Evolutionary conservation across 257 asterid species (phyloP).

Genomic region (Fraxinus anomala): DNA sequence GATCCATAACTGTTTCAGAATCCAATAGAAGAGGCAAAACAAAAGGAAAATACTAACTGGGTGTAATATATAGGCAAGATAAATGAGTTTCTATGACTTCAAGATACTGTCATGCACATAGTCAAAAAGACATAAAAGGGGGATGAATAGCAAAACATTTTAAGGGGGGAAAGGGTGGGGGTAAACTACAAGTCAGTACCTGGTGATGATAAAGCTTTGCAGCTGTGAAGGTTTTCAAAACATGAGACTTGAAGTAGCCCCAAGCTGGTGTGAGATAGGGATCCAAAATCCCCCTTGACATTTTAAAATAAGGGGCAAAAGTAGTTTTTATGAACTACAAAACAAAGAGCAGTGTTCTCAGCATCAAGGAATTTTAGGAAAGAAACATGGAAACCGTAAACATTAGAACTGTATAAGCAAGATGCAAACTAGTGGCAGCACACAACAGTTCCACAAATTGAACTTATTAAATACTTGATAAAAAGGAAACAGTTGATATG

Average conservation of each 20-base stretch:
- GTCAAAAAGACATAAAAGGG: neutral
- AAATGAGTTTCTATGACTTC: neutral
- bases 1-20: conserved; percentile 14
- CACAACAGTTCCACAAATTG: neutral
- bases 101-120: conserved; percentile 18
- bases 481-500: conserved; percentile 16
- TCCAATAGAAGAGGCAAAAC: conserved; percentile 13
- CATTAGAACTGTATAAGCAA: conserved; percentile 14
- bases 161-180: neutral
- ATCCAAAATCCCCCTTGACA: conserved; percentile 41
- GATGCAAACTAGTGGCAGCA: neutral
- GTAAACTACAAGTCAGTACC: conserved; percentile 41
- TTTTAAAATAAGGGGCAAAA: conserved; percentile 31
- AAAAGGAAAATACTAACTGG: conserved; percentile 7
- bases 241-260: conserved; percentile 47
- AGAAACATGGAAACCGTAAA: conserved; percentile 3
- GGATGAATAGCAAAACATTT: conserved; percentile 16
- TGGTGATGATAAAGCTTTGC: conserved; percentile 66
- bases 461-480: neutral
- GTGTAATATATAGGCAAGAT: neutral
- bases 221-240: conserved; percentile 44
- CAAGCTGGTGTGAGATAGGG: conserved; percentile 37
- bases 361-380: conserved; percentile 18
- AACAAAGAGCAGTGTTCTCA: conserved; percentile 24
- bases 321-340: conserved; percentile 45